Base-by-base conservation (phyloP, 768 basidiomycete species). In the Pilatotrama ljubarskyi region DNA sequence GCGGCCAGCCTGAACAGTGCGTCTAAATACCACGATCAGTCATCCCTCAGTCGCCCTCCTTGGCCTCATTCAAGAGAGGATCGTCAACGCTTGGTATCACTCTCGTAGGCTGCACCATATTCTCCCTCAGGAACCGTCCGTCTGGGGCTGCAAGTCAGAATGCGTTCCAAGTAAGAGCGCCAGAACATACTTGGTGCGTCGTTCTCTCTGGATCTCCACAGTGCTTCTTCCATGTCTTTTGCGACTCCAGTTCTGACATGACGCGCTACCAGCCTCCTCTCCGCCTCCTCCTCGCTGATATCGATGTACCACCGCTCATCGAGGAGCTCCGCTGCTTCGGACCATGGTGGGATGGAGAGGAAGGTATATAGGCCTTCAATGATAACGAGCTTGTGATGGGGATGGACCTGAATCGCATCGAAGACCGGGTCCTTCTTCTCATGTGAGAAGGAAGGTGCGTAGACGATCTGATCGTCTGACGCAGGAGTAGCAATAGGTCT, bases 301-400 rank as follows among this genome's bases (percentile, higher is more conserved):
- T 84, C 75, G 26, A 97, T 73, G 75, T 85, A 88, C 82, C 91
- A 90, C 10, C 91, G 78, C 67, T 94, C 90, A 68, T 96, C 90
- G 59, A 95, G 76, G 54, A 84, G 67, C 17, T 74, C 69, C 0
- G 84, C 82, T 0, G 87, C 91, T 14, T 81, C 78, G 1, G 68
- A 71, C 95, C 95, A 97, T 0, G 89, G 87, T 0, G 82, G 75
- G 22, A 86, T 74, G n/a, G 83, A 77, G 26, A 97, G 80, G 66
- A 93, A 84, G 2, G 86, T 80, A 72, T 98, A 97, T n/a, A 97
- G 74, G 0, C 95, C 95, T 73, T 98, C 95, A 62, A 98, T 83
- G 59, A 98, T 71, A 42, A 97, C 80, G 54, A 98, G 82, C 13
- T 90, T 85, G 66, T 95, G 88, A 32, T 77, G 67, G 0, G 87